These are phyloP conservation scores for Echinosophora koreensis DNA, from an alignment of 306 rosid species.

Conservation along the genomic window DNA sequence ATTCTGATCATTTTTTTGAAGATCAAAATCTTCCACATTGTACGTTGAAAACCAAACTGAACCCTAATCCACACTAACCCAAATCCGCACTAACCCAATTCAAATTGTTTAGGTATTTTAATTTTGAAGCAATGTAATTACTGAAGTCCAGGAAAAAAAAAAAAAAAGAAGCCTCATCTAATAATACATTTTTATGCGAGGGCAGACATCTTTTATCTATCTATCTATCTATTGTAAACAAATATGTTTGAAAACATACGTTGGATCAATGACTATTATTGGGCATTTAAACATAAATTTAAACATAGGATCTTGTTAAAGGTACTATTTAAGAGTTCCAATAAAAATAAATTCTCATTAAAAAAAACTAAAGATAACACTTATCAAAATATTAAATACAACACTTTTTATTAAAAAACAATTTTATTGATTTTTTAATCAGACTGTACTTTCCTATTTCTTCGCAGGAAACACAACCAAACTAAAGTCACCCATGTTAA, in stretches of 20 bases:
- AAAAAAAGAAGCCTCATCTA: not conserved
- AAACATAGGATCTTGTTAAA: too few relatives aligned
- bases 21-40: too few relatives aligned
- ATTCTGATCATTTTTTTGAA: too few relatives aligned
- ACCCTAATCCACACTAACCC: not conserved
- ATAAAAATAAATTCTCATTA: too few relatives aligned
- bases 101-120: not conserved
- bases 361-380: too few relatives aligned
- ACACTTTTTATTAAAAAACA: too few relatives aligned
- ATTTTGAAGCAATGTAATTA: not conserved
- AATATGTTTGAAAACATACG: not conserved
- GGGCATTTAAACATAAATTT: not conserved
- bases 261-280: not conserved
- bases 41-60: too few relatives aligned
- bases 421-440: too few relatives aligned
- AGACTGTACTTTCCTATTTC: not conserved
- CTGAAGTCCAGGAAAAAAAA: not conserved
- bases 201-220: not conserved
- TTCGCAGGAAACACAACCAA: slow-evolving; percentile 35
- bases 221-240: not conserved
- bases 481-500: not conserved
- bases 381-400: too few relatives aligned
- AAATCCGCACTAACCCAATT: not conserved
- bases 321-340: too few relatives aligned
- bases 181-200: not conserved